A percentile compares a stretch with the other conserved stretches of the same genome.
phyloP scores from a whole-genome alignment of 306 rosid species.

The Prunus kanzakura region DNA sequence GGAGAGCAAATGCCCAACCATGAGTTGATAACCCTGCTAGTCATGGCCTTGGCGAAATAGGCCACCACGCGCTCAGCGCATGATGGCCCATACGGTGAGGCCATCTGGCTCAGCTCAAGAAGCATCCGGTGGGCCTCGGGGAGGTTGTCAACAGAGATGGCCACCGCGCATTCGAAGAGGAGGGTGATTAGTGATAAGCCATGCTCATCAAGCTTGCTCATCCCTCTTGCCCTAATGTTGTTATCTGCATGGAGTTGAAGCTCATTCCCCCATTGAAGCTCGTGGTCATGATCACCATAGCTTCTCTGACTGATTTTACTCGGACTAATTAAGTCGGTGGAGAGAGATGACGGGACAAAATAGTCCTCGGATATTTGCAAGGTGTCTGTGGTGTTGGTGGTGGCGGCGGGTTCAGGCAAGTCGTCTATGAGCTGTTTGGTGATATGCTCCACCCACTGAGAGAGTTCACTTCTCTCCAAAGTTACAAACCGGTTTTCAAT shows the following conservation, averaged over 20 bases:
- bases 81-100: conserved; percentile 70
- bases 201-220: conserved; percentile 28
- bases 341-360: conserved; percentile 18
- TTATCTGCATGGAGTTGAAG: conserved; percentile 36
- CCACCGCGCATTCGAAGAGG: conserved; percentile 77
- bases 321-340: conserved; percentile 25
- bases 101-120: conserved; percentile 62
- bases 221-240: conserved; percentile 12
- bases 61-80: conserved; percentile 81
- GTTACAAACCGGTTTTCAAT: conserved; percentile 33
- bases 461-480: conserved; percentile 46
- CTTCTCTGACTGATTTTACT: conserved; percentile 28
- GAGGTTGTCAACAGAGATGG: conserved; percentile 73
- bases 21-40: conserved; percentile 66
- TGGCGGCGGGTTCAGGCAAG: conserved; percentile 34
- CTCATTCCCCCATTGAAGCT: conserved; percentile 29
- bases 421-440: conserved; percentile 67
- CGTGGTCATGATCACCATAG: conserved; percentile 14
- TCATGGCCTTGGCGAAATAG: conserved; percentile 75
- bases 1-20: conserved; percentile 63
- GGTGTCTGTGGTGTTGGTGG: conserved; percentile 6
- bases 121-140: conserved; percentile 66
- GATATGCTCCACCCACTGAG: conserved; percentile 67
- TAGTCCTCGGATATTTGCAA: conserved; percentile 27
- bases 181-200: conserved; percentile 56